Percentiles rank a stretch among this genome's conserved stretches.
Conservation (phyloP, 148 eudicot species). For the Camellia japonica region DNA sequence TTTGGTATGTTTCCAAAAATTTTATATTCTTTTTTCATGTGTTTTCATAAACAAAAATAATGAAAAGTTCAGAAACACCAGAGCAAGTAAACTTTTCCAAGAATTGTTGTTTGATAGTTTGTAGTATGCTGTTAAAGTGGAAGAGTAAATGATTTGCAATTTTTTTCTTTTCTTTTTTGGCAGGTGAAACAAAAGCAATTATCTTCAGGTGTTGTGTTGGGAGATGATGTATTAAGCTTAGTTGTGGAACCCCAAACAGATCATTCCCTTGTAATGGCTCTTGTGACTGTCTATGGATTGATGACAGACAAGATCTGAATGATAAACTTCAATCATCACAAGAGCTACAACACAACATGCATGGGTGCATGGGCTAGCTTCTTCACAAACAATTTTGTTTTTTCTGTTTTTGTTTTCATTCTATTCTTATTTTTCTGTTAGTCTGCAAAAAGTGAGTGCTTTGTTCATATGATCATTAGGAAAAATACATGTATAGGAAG, state of each 20-base stretch:
- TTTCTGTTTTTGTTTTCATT: no score
- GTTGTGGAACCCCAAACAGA: conserved; percentile 52
- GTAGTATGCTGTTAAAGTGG: neutral
- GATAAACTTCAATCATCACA: no score
- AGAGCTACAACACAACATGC: no score
- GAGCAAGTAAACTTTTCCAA: no score
- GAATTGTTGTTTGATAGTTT: neutral
- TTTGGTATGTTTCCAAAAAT: no score
- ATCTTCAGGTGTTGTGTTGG: conserved; percentile 47
- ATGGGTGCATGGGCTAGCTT: no score
- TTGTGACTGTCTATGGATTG: conserved; percentile 58
- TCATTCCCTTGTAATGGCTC: conserved; percentile 58
- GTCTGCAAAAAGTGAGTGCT: neutral
- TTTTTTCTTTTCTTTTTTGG: neutral
- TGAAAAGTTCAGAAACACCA: no score
- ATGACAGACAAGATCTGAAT: conserved; percentile 17
- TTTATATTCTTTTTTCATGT: no score
- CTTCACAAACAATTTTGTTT: no score
- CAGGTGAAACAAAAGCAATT: conserved; percentile 57
- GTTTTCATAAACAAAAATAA: no score
- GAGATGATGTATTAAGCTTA: conserved; percentile 65
- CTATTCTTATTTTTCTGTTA: no score
- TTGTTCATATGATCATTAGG: neutral
- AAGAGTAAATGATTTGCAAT: no score
- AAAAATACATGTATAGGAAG: neutral